Percentiles rank a stretch among this genome's conserved stretches.
Evolutionary conservation across 768 basidiomycete species (phyloP).

Genomic region (Naganishia vishniacii): DNA sequence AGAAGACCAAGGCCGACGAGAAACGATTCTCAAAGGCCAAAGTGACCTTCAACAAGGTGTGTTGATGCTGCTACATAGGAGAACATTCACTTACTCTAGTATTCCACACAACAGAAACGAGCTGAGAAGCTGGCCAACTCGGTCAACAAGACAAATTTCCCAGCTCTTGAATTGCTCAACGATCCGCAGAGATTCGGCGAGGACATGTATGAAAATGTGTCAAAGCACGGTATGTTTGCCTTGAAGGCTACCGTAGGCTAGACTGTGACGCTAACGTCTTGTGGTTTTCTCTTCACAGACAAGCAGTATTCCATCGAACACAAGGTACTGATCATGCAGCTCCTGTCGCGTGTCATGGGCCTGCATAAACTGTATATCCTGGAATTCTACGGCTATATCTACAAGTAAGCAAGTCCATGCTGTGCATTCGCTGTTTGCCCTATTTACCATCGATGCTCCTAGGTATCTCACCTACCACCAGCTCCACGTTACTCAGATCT

Average conservation of each 20-base stretch:
- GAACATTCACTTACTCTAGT: conserved; percentile 6
- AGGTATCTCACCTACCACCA: conserved; percentile 90
- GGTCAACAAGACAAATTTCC: conserved; percentile 62
- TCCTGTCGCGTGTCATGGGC: conserved; percentile 88
- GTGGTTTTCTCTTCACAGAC: conserved; percentile 53
- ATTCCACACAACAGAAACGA: conserved; percentile 37
- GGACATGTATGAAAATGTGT: conserved; percentile 78
- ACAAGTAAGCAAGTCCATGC: conserved; percentile 50
- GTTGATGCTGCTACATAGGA: conserved; percentile 25
- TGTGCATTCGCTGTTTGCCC: background rate
- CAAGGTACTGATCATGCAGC: conserved; percentile 94
- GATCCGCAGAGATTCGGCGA: conserved; percentile 95
- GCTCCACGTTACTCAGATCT: conserved; percentile 83
- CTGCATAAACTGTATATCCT: conserved; percentile 87
- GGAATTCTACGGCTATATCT: conserved; percentile 89
- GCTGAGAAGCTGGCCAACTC: conserved; percentile 43
- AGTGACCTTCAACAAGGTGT: conserved; percentile 62
- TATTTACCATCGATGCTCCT: background rate
- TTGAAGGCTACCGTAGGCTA: background rate
- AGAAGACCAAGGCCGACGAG: conserved; percentile 77
- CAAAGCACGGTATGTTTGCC: conserved; percentile 55
- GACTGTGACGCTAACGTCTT: background rate
- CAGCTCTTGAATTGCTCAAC: conserved; percentile 82
- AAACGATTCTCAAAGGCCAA: conserved; percentile 67
- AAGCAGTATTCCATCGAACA: conserved; percentile 94